Base-by-base conservation (phyloP, 2,329 filamentous ascomycete species). In the Sporothrix luriei region DNA sequence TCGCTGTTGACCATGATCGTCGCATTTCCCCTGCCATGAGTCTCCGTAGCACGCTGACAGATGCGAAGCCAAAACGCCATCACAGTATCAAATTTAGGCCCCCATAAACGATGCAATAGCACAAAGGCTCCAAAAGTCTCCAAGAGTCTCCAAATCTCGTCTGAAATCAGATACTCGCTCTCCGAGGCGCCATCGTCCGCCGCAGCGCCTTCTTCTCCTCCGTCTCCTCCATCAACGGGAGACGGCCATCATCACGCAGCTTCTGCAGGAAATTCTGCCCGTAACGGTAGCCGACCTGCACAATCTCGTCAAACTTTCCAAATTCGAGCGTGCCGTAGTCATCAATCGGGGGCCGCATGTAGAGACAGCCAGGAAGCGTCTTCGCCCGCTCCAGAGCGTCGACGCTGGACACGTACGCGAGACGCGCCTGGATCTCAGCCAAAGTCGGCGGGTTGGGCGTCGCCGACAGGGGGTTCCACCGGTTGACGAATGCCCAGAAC, bases 281-380 rank as follows among this genome's bases (percentile, higher is more conserved):
- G 76, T 90, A 99, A 68, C 87, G 85, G 79, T 97, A 97, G 1
- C 95, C 96, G 13, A 97, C 85, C 74, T 91, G 85, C 76, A 96
- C 97, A 68, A 99, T 94, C 83, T 99, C 96, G 76, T 98, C 94
- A 79, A 99, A 99, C 79, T 97, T 97, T 72, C 89, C 92, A 82
- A 99, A 99, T 70, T 99, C 95, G 40, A 99, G 82, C 1, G 95
- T 99, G 4, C 94, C 95, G 75, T 97, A 99, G 1, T 88, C 85
- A 76, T 98, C 95, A 72, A 99, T 91, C 0, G 95, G 95, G 4
- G 96, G 96, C 0, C 95, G 88, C 92, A 99, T 97, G 79, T 99
- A 99, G 67, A 97, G 84, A 79, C 94, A 98, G 0, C 95, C 95
- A 0, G 93, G 88, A 76, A 91, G 94, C 4, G 85, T 90, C 84